These are phyloP conservation scores for Pichia phayaonensis DNA, from an alignment of 805 yeast genomes.

Conservation along the genomic window DNA sequence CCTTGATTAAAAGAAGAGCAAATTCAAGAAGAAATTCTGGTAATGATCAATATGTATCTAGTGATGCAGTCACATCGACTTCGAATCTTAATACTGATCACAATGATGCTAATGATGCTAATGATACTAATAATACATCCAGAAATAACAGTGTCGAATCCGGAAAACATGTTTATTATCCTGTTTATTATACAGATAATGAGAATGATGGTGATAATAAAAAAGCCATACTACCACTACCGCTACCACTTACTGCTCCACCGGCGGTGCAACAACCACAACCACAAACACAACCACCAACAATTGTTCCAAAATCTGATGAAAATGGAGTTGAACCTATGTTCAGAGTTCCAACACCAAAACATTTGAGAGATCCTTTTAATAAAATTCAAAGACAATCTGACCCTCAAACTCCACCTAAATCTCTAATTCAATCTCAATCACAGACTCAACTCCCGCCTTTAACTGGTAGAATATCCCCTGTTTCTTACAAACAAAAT, in stretches of 20 bases:
- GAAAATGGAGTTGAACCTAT: not conserved
- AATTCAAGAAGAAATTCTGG: conserved; percentile 8
- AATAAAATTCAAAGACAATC: not conserved
- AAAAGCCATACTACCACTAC: not conserved
- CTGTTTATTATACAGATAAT: not conserved
- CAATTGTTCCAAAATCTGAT: not conserved
- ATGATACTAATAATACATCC: not conserved
- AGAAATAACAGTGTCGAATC: not conserved
- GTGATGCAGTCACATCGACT: not conserved
- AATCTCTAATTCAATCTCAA: conserved; percentile 7
- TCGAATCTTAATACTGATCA: not conserved
- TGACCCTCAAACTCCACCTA: conserved; percentile 1
- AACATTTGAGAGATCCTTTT: not conserved
- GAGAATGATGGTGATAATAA: not conserved
- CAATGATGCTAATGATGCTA: not conserved
- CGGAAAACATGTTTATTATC: not conserved
- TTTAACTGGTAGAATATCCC: conserved; percentile 10
- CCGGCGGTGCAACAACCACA: no score
- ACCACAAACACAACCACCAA: not conserved
- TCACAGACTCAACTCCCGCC: conserved; percentile 5
- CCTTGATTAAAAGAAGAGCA: conserved; percentile 39
- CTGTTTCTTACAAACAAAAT: conserved; percentile 18
- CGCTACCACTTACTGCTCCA: not conserved
- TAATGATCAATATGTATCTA: not conserved
- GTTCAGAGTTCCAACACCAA: not conserved